Evolutionary conservation across 371 early-diverging fungal species (phyloP), one percentile per base, ranked within the genome.

Genomic region (Phascolomyces articulosus): DNA sequence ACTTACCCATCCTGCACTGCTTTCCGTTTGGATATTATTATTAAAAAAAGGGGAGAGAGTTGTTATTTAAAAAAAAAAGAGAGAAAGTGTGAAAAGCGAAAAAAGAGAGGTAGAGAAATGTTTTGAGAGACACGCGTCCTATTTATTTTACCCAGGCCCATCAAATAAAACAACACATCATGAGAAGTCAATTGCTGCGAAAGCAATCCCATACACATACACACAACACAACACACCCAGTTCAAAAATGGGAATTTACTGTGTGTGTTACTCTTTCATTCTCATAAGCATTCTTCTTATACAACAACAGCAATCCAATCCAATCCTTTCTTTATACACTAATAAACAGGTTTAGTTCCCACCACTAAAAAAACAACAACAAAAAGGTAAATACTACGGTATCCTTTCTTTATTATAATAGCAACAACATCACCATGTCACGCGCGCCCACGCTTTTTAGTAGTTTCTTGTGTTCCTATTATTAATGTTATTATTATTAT

Each of bases 1-100:
- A 59, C 60, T 47, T 59, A 59, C 60, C 60, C 60, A 59, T 59
- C 26, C 27, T 59, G 60, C 18, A 23, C 51, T 51, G 51, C 51
- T 51, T 51, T 51, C 51, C 51, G 44, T 44, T 44, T 44, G 44
- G 16, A 44, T 9, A 34, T 1, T 47, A n/a, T n/a, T n/a, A n/a
- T 49, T 4, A 51, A 24, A 51, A 20, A n/a, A 51, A 51, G 51
- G 51, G 23, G 51, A 24, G 15, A 51, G 24, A 9, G 21, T 20
- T 51, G 4, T 11, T 51, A 23, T 21, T 44, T 44, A 13, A 4
- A 44, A n/a, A 44, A 16, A 44, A n/a, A 16, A 51, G 24, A 51
- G 51, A 51, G 51, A 51, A 51, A 24, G 51, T 51, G 16, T 51
- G 51, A 51, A 51, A 51, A 51, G 24, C 51, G 21, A 51, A 51